phyloP scores from a whole-genome alignment of 805 yeast genomes.

The Vanderwaltozyma verrucispora region DNA sequence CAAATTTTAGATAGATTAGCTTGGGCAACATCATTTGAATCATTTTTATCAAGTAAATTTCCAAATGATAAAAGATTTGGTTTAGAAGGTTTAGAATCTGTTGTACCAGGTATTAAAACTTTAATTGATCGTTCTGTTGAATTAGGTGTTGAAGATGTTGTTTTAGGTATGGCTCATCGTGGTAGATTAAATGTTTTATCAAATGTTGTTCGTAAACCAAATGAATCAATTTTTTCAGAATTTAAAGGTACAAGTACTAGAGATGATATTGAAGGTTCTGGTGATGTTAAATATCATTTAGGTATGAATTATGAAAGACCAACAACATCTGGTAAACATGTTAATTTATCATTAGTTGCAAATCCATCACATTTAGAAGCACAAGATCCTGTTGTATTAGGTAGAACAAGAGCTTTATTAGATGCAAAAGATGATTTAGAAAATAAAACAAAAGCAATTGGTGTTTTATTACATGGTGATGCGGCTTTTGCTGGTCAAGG shows the following conservation, averaged over 20 bases:
- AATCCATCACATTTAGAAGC: slow-evolving; percentile 99
- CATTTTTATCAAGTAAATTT: slow-evolving; percentile 87
- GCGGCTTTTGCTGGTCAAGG: slow-evolving; percentile 99
- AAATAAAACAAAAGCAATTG: slow-evolving; percentile 74
- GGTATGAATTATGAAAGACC: slow-evolving; percentile 99
- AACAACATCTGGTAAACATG: slow-evolving; percentile 95
- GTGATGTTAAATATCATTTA: slow-evolving; percentile 97
- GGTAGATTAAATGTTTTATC: slow-evolving; percentile 97
- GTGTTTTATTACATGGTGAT: slow-evolving; percentile 94
- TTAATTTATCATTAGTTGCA: slow-evolving; percentile 91
- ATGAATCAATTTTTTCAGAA: slow-evolving; percentile 94
- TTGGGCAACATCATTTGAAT: slow-evolving; percentile 93
- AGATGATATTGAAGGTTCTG: slow-evolving; percentile 79
- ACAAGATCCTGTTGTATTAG: slow-evolving; percentile 97
- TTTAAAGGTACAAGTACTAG: slow-evolving; percentile 73
- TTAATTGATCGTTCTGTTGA: slow-evolving; percentile 89
- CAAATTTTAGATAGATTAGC: slow-evolving; percentile 92
- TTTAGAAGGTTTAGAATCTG: slow-evolving; percentile 95
- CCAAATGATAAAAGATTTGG: slow-evolving; percentile 99
- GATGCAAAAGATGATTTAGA: slow-evolving; percentile 85
- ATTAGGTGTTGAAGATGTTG: slow-evolving; percentile 87
- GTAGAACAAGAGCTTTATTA: slow-evolving; percentile 94
- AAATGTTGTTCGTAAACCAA: slow-evolving; percentile 96
- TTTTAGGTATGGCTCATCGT: slow-evolving; percentile 99
- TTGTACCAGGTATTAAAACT: slow-evolving; percentile 94